phyloP scores from a whole-genome alignment of 202 grass and related monocot genomes.

The Schoenoplectus tabernaemontani region DNA sequence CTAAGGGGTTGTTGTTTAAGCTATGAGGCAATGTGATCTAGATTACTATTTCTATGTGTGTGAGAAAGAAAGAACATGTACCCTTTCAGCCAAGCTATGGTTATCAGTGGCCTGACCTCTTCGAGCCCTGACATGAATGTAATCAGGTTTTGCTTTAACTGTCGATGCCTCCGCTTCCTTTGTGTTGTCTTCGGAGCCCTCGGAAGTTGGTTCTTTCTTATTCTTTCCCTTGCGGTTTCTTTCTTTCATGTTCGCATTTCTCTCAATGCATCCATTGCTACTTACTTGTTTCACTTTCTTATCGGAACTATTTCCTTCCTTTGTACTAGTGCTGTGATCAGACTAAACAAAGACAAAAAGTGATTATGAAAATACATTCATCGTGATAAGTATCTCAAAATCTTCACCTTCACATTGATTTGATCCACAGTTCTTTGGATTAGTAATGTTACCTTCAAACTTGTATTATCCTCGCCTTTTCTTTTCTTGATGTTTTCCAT shows the following conservation, averaged over 20 bases:
- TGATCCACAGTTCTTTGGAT: not conserved
- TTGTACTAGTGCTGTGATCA: not conserved
- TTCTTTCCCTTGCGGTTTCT: constrained; percentile 12
- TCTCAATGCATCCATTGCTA: constrained; percentile 2
- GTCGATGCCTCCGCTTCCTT: not conserved
- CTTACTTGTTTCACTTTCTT: constrained; percentile 56
- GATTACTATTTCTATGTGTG: not conserved
- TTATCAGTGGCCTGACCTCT: constrained; percentile 94
- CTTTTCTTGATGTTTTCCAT: constrained; percentile 42
- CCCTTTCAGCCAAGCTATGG: constrained; percentile 95
- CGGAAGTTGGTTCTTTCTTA: constrained; percentile 36
- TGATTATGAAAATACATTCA: not conserved
- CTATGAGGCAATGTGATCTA: not conserved
- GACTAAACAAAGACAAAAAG: not conserved
- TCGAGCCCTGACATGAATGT: constrained; percentile 94
- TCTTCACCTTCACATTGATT: not conserved
- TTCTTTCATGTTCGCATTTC: constrained; percentile 17
- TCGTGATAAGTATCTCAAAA: not conserved
- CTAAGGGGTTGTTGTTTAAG: not conserved
- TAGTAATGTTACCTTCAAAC: constrained; percentile 31
- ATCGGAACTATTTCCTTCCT: constrained; percentile 25
- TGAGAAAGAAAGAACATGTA: constrained; percentile 20
- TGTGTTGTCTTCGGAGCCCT: constrained; percentile 21
- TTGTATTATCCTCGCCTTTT: constrained; percentile 31
- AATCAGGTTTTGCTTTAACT: constrained; percentile 46